Base-by-base conservation (phyloP, 768 basidiomycete genomes). In the Russula vinacea region DNA sequence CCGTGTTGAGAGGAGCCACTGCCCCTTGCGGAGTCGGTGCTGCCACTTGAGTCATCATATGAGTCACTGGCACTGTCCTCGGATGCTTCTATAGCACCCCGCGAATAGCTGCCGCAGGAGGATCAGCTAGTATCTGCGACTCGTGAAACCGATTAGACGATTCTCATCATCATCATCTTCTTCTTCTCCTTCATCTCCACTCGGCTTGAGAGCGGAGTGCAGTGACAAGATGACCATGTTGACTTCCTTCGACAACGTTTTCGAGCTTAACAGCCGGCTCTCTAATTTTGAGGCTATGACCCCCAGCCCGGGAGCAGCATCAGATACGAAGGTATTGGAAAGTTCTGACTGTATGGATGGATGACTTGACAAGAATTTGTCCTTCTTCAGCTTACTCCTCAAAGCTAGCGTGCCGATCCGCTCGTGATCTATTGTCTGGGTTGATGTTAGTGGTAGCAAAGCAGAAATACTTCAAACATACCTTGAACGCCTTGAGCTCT, bases 221-320 rank as follows among this genome's bases (percentile, higher is more conserved):
- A 93, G 72, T 55, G 79, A 77, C 11, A 78, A 78, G 1, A 94
- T 71, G 16, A 83, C 80, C 26, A 73, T 72, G 8, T 76, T 75
- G 2, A 92, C 78, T 67, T 83, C 84, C 2, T 78, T 76, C 1
- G 90, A 85, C 13, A 94, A 76, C n/a, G 79, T 73, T 72, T 90
- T 93, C 5, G 88, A 88, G 70, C 91, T 94, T 47, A 89, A 77
- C 10, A 96, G 75, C 42, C 89, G 83, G 65, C 81, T 85, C 69
- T 89, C 86, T 0, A 88, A 81, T 74, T 89, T 90, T 2, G 80
- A 81, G 32, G 75, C 70, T 16, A 76, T 71, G 24, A 83, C 79
- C 26, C 81, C 81, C 19, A 79, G 69, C 3, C 70, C 14, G n/a
- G 51, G 66, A 11, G 24, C 13, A 40, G 32, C n/a, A 13, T 55